Percentiles rank a stretch among this genome's conserved stretches.
Evolutionary conservation across 2,329 filamentous ascomycete genomes (phyloP).

Genomic region (Corynespora cassiicola): DNA sequence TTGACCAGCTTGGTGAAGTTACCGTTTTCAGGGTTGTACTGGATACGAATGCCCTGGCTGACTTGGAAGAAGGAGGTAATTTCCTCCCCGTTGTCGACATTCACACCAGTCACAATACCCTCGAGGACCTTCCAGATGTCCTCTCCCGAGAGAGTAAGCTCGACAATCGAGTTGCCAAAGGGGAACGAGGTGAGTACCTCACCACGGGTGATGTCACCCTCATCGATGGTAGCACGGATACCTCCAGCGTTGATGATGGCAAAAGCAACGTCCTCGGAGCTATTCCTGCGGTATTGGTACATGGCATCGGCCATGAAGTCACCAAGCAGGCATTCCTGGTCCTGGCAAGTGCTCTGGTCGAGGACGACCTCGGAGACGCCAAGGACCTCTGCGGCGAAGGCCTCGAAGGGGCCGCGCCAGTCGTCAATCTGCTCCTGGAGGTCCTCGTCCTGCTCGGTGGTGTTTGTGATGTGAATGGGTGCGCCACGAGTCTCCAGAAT

Average conservation of each 20-base stretch:
- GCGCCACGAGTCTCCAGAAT: slow-evolving; percentile 69
- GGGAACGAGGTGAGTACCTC: slow-evolving; percentile 70
- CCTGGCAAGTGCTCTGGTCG: slow-evolving; percentile 65
- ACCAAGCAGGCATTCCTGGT: slow-evolving; percentile 60
- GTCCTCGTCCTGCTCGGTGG: slow-evolving; percentile 61
- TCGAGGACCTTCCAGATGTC: slow-evolving; percentile 65
- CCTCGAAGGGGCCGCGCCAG: slow-evolving; percentile 68
- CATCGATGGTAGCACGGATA: slow-evolving; percentile 68
- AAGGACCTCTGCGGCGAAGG: slow-evolving; percentile 64
- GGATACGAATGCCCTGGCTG: slow-evolving; percentile 61
- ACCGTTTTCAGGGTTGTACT: slow-evolving; percentile 61
- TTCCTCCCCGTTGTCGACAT: slow-evolving; percentile 59
- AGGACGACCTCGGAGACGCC: slow-evolving; percentile 62
- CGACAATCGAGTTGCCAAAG: slow-evolving; percentile 69
- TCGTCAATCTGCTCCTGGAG: slow-evolving; percentile 65
- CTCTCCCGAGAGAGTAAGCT: slow-evolving; percentile 60
- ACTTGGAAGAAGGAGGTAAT: slow-evolving; percentile 69
- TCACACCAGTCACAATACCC: slow-evolving; percentile 63
- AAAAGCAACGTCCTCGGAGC: slow-evolving; percentile 57
- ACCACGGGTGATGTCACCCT: slow-evolving; percentile 67
- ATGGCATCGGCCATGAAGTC: slow-evolving; percentile 61
- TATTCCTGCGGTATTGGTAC: slow-evolving; percentile 64
- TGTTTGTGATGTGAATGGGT: slow-evolving; percentile 69
- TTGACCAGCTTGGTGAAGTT: slow-evolving; percentile 60
- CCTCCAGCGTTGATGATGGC: slow-evolving; percentile 70